phyloP scores from a whole-genome alignment of 306 rosid species.

The Trifolium dubium region DNA sequence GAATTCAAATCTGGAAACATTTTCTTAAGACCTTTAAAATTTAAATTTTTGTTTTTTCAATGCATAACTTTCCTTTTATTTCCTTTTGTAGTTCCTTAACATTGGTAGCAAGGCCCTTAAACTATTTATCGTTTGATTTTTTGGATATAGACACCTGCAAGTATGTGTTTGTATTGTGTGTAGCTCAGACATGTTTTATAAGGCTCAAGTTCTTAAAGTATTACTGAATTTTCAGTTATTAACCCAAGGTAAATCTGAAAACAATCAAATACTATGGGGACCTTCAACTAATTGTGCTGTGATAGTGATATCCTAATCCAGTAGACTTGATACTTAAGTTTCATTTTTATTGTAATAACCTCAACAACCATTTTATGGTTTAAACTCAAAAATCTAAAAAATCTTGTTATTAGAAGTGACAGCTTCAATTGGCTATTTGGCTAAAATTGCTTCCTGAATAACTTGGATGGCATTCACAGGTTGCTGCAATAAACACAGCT shows the following conservation, averaged over 20 bases:
- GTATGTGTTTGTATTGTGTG: constrained; percentile 6
- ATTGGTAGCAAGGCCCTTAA: not conserved
- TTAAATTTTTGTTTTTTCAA: too few species aligned
- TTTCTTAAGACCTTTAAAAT: too few species aligned
- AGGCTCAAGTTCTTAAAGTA: constrained; percentile 13
- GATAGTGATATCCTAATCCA: constrained; percentile 29
- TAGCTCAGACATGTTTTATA: not conserved
- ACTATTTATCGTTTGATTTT: constrained; percentile 13
- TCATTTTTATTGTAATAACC: constrained; percentile 34
- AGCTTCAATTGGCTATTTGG: constrained; percentile 29
- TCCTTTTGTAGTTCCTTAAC: too few species aligned
- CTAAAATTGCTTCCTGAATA: constrained; percentile 37
- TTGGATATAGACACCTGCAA: constrained; percentile 15
- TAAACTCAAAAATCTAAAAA: constrained; percentile 24
- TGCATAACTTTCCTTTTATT: too few species aligned
- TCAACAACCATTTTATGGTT: constrained; percentile 27
- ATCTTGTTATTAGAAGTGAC: constrained; percentile 1
- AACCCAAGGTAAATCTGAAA: not conserved
- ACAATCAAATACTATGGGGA: constrained; percentile 10
- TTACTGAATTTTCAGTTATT: constrained; percentile 14
- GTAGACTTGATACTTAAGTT: constrained; percentile 33
- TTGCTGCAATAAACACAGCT: constrained; percentile 95
- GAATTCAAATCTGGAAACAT: too few species aligned
- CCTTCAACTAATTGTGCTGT: constrained; percentile 23
- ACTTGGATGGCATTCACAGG: constrained; percentile 60